Conservation (phyloP, 2,329 filamentous ascomycete species). For the Diaporthe citriasiana region DNA sequence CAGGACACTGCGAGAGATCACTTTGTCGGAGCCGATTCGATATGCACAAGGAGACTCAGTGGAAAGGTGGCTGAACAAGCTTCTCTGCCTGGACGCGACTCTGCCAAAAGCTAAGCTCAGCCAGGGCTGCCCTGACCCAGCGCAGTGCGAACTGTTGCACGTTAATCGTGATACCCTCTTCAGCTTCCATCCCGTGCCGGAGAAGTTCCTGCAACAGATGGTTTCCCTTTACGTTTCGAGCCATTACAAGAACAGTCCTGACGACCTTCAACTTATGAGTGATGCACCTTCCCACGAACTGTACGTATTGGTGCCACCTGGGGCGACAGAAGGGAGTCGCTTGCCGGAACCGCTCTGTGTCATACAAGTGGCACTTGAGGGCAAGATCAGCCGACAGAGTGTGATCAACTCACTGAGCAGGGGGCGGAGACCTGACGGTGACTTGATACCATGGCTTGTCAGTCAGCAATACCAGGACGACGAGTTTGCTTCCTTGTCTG, state of each 20-base stretch:
- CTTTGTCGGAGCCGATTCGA: constrained; percentile 92
- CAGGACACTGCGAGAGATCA: constrained; percentile 90
- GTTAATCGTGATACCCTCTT: constrained; percentile 98
- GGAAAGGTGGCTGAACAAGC: constrained; percentile 95
- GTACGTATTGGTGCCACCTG: constrained; percentile 91
- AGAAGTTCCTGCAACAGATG: constrained; percentile 98
- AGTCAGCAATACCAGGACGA: constrained; percentile 99
- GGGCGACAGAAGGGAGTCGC: constrained; percentile 80
- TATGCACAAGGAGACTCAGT: constrained; percentile 92
- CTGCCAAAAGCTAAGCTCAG: constrained; percentile 82
- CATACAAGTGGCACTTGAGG: constrained; percentile 93
- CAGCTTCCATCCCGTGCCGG: constrained; percentile 96
- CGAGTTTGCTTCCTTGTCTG: constrained; percentile 93
- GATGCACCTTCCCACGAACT: constrained; percentile 97
- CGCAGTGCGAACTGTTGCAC: constrained; percentile 89
- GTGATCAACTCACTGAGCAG: constrained; percentile 91
- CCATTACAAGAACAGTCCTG: constrained; percentile 98
- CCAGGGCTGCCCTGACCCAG: constrained; percentile 89
- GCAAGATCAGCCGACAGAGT: constrained; percentile 92
- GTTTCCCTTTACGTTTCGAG: constrained; percentile 97
- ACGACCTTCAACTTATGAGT: constrained; percentile 98
- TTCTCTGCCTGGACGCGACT: constrained; percentile 94
- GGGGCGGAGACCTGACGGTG: constrained; percentile 89
- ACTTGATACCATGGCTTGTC: constrained; percentile 97
- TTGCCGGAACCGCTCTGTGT: constrained; percentile 95